Conservation (phyloP, 1,284 basidiomycete genomes). For the Cutaneotrichosporon dermatis region DNA sequence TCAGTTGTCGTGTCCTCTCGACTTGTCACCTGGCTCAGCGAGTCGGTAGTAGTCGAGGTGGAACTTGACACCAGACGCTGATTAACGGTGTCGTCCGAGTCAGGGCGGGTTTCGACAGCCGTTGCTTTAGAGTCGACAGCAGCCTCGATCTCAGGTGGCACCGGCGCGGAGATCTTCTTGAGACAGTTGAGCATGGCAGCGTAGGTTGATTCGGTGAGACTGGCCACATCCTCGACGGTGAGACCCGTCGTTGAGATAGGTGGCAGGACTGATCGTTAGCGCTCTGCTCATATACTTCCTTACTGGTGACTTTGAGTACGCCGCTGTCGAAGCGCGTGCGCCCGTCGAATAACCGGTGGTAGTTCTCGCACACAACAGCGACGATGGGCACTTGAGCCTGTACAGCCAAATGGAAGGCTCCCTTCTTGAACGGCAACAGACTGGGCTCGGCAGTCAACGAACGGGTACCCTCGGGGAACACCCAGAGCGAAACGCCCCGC, state of each 20-base stretch:
- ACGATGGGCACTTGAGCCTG: slow-evolving; percentile 77
- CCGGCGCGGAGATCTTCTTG: slow-evolving; percentile 35
- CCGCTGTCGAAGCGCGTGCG: slow-evolving; percentile 74
- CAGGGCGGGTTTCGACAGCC: not conserved
- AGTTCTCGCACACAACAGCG: slow-evolving; percentile 91
- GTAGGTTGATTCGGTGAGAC: slow-evolving; percentile 50
- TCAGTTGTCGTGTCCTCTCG: slow-evolving; percentile 36
- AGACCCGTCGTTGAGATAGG: slow-evolving; percentile 53
- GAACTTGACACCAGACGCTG: not conserved
- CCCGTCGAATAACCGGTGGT: slow-evolving; percentile 73
- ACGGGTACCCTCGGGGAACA: slow-evolving; percentile 91
- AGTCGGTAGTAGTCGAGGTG: not conserved
- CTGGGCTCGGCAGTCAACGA: slow-evolving; percentile 62
- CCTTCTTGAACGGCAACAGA: slow-evolving; percentile 92
- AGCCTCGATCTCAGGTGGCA: not conserved
- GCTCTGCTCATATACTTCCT: slow-evolving; percentile 25
- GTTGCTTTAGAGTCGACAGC: not conserved
- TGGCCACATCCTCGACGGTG: slow-evolving; percentile 49
- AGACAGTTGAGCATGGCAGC: slow-evolving; percentile 50
- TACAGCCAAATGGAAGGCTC: slow-evolving; percentile 93
- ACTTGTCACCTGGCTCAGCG: slow-evolving; percentile 5
- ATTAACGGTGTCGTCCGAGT: not conserved
- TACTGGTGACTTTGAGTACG: slow-evolving; percentile 74
- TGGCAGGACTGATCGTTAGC: slow-evolving; percentile 48
- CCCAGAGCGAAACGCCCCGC: slow-evolving; percentile 68